Evolutionary conservation across 768 basidiomycete species (phyloP).

Genomic region (Lentinula lateritia): DNA sequence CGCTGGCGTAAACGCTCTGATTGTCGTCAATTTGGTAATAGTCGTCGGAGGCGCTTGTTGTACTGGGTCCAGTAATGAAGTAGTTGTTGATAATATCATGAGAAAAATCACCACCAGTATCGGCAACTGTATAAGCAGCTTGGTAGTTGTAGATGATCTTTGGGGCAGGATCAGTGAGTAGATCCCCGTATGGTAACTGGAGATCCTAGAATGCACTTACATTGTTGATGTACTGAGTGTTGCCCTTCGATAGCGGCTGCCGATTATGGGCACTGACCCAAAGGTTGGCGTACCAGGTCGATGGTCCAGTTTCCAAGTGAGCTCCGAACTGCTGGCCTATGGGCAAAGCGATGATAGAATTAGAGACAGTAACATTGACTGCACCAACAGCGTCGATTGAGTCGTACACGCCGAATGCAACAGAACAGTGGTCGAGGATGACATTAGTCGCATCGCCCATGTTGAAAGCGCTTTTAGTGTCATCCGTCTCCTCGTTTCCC

Average conservation of each 20-base stretch:
- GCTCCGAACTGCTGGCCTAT: conserved; percentile 19
- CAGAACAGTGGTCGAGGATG: conserved; percentile 16
- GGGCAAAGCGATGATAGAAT: background rate
- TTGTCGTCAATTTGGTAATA: conserved; percentile 19
- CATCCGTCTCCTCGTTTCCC: conserved; percentile 15
- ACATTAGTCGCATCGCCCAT: conserved; percentile 16
- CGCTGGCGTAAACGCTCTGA: conserved; percentile 15
- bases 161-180: background rate
- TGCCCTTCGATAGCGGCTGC: conserved; percentile 17
- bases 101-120: conserved; percentile 16
- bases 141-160: conserved; percentile 19
- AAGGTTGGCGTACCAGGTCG: conserved; percentile 18
- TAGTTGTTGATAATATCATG: conserved; percentile 19
- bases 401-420: conserved; percentile 7
- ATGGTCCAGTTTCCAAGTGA: conserved; percentile 17
- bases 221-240: conserved; percentile 17
- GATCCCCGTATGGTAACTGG: background rate
- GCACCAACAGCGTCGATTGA: too few relatives aligned
- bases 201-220: background rate
- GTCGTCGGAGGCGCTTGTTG: conserved; percentile 15
- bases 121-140: conserved; percentile 16
- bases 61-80: conserved; percentile 18
- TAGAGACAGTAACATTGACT: conserved; percentile 8
- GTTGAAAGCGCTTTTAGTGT: conserved; percentile 16
- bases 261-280: conserved; percentile 19